phyloP scores from a whole-genome alignment of 176 grass and related monocot species.

The Eremochloa ophiuroides region DNA sequence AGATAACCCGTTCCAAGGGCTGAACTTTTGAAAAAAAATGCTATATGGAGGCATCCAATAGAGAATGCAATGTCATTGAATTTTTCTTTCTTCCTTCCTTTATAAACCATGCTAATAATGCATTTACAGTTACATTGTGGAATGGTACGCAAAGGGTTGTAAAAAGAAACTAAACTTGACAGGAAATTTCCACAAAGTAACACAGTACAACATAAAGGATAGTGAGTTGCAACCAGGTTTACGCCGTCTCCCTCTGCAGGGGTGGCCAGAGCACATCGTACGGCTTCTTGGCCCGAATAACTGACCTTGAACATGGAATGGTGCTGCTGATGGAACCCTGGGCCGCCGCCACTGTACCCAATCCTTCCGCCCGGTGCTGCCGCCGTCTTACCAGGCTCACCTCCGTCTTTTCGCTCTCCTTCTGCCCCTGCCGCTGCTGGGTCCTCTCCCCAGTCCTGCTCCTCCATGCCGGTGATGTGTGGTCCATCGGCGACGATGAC shows the following conservation, averaged over 20 bases:
- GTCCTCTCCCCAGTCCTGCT: conserved; percentile 92
- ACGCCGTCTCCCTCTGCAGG: conserved; percentile 44
- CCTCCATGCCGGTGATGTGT: conserved; percentile 64
- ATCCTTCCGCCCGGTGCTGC: conserved; percentile 38
- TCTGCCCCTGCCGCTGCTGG: conserved; percentile 28
- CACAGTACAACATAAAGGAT: conserved; percentile 49
- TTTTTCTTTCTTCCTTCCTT: conserved; percentile 34
- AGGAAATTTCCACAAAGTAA: conserved; percentile 42
- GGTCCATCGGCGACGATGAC: conserved; percentile 75
- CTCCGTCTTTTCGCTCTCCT: conserved; percentile 71
- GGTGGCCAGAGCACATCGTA: conserved; percentile 40
- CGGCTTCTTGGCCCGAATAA: conserved; percentile 52
- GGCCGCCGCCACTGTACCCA: conserved; percentile 69
- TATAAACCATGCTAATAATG: conserved; percentile 34
- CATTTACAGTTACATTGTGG: conserved; percentile 59
- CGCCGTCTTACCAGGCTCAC: conserved; percentile 44
- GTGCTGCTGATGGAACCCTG: conserved; percentile 74
- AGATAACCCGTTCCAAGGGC: conserved; percentile 2
- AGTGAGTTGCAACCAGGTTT: conserved; percentile 50
- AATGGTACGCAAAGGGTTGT: conserved; percentile 18
- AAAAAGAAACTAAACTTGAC: conserved; percentile 33
- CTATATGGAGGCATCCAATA: conserved; percentile 17
- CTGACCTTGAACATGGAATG: conserved; percentile 99
- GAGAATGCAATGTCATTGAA: conserved; percentile 20
- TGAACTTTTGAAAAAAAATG: conserved; percentile 13